These are phyloP conservation scores for Ophiostoma ips DNA, from an alignment of 2,329 filamentous ascomycete species.

Conservation along the genomic window DNA sequence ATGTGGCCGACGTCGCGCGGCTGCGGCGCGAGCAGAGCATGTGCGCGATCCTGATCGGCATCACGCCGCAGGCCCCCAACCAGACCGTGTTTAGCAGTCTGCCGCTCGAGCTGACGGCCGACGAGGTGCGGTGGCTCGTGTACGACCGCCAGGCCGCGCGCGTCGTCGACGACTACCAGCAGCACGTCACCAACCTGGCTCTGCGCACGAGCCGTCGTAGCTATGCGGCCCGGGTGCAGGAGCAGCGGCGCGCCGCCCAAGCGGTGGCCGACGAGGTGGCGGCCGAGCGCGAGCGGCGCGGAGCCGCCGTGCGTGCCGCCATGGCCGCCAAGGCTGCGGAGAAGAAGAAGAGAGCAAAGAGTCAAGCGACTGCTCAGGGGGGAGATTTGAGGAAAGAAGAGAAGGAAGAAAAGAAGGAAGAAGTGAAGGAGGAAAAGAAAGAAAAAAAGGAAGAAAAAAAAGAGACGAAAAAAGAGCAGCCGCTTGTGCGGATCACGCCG, in stretches of 20 bases:
- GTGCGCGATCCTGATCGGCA: slow-evolving; percentile 74
- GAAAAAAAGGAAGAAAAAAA: background rate
- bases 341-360: background rate
- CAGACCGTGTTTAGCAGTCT: slow-evolving; percentile 89
- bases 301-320: slow-evolving; percentile 12
- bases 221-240: slow-evolving; percentile 47
- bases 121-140: slow-evolving; percentile 73
- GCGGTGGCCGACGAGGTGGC: slow-evolving; percentile 25
- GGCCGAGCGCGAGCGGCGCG: slow-evolving; percentile 18
- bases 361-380: too few species aligned
- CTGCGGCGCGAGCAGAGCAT: slow-evolving; percentile 71
- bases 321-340: background rate
- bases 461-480: background rate
- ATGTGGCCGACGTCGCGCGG: slow-evolving; percentile 63
- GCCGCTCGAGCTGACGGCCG: slow-evolving; percentile 77
- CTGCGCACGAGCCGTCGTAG: slow-evolving; percentile 34
- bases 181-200: slow-evolving; percentile 48
- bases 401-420: background rate
- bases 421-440: background rate
- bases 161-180: slow-evolving; percentile 66
- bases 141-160: slow-evolving; percentile 64
- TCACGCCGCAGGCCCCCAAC: slow-evolving; percentile 80
- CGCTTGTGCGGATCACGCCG: slow-evolving; percentile 22
- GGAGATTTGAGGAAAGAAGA: too few species aligned
- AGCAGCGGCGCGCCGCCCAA: slow-evolving; percentile 28